phyloP scores from a whole-genome alignment of 192 early-diverging fungal species.

The Mortierella antarctica region DNA sequence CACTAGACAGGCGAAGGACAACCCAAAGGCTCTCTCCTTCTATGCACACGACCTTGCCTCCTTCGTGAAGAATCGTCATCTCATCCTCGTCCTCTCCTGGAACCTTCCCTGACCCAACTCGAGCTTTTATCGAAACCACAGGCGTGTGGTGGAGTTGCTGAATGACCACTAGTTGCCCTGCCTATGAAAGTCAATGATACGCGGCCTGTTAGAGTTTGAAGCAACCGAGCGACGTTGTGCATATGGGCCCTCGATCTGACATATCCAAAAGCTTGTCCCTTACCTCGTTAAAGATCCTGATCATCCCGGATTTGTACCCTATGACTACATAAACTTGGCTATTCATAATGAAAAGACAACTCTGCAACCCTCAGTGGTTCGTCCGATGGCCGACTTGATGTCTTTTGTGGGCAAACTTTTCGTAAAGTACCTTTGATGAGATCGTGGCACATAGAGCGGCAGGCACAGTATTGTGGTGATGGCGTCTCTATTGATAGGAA shows the following conservation, averaged over 20 bases:
- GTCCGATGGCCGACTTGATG: neutral
- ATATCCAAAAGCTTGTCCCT: neutral
- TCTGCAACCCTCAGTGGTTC: neutral
- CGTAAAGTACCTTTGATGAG: constrained; percentile 52
- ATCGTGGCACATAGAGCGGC: constrained; percentile 62
- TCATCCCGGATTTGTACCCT: constrained; percentile 67
- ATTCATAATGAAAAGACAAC: neutral
- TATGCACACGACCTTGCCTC: constrained; percentile 63
- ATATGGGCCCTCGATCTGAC: too few species aligned
- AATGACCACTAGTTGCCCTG: constrained; percentile 57
- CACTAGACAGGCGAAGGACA: constrained; percentile 60
- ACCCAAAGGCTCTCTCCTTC: constrained; percentile 68
- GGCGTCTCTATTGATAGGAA: constrained; percentile 40
- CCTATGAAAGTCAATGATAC: constrained; percentile 22
- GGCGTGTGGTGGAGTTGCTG: constrained; percentile 62
- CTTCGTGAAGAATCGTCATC: constrained; percentile 63
- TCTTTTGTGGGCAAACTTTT: too few species aligned
- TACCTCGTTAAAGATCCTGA: constrained; percentile 64
- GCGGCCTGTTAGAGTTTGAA: too few species aligned
- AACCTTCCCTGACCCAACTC: constrained; percentile 48
- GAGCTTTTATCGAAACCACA: constrained; percentile 59
- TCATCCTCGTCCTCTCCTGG: constrained; percentile 62
- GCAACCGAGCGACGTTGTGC: too few species aligned
- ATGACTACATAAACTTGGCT: constrained; percentile 63
- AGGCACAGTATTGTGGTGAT: constrained; percentile 64